Evolutionary conservation across 2,329 filamentous ascomycete species (phyloP).

Genomic region (Dactylellina cionopaga): DNA sequence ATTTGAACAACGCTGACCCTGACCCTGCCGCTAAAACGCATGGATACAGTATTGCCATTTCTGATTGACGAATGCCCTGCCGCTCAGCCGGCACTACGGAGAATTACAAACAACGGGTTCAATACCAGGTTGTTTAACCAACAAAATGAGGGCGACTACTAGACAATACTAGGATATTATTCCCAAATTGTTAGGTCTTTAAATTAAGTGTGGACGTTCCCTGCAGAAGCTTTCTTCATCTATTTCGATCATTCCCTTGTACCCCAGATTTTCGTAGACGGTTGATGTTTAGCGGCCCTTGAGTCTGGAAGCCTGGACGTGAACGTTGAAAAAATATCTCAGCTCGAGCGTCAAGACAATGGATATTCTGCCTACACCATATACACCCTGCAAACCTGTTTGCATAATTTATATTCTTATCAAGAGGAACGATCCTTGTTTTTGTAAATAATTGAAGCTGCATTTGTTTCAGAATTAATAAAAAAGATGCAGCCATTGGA

Average conservation of each 20-base stretch:
- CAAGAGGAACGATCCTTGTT: not conserved
- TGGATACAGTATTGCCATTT: too few species aligned
- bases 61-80: too few species aligned
- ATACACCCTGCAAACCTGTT: not conserved
- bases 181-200: not conserved
- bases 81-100: not conserved
- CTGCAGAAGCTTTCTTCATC: not conserved
- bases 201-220: not conserved
- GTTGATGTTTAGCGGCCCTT: not conserved
- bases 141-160: not conserved
- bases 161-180: not conserved
- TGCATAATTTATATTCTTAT: conserved; percentile 5
- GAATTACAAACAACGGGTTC: not conserved
- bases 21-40: too few species aligned
- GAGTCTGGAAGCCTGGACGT: not conserved
- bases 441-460: conserved; percentile 6
- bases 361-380: not conserved
- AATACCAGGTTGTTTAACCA: not conserved
- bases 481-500: not conserved
- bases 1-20: too few species aligned
- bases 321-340: conserved; percentile 18
- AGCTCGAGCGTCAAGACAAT: conserved; percentile 15
- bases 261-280: conserved; percentile 27
- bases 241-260: conserved; percentile 3
- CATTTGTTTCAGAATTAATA: conserved; percentile 21